Evolutionary conservation across 805 yeast genomes (phyloP).

Genomic region (Saturnispora serradocipensis): DNA sequence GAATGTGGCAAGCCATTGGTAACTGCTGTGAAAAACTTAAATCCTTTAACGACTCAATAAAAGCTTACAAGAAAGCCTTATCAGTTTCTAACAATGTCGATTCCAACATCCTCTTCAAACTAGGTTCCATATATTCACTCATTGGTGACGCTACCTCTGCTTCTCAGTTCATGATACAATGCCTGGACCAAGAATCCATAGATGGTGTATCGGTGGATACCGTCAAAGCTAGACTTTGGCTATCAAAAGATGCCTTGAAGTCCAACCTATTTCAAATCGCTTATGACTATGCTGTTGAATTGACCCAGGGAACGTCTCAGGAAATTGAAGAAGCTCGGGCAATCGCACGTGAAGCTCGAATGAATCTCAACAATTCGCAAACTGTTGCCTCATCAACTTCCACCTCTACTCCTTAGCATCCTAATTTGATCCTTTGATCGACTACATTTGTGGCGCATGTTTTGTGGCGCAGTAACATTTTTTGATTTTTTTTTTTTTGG

Average conservation of each 20-base stretch:
- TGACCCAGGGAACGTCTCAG: conserved; percentile 66
- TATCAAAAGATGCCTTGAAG: conserved; percentile 59
- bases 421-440: neutral
- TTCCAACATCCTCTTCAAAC: conserved; percentile 46
- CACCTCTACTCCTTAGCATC: neutral
- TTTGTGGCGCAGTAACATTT: neutral
- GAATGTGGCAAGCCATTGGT: conserved; percentile 96
- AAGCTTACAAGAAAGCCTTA: conserved; percentile 73
- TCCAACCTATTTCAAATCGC: conserved; percentile 57
- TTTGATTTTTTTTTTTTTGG: too few relatives aligned
- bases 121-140: conserved; percentile 61
- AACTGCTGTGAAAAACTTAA: conserved; percentile 77
- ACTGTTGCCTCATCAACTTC: neutral
- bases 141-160: conserved; percentile 46
- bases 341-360: conserved; percentile 70
- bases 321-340: conserved; percentile 85
- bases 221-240: conserved; percentile 76
- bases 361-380: conserved; percentile 30
- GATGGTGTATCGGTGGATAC: conserved; percentile 68
- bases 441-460: neutral
- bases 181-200: conserved; percentile 53
- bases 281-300: conserved; percentile 60
- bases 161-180: conserved; percentile 52
- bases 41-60: conserved; percentile 63
- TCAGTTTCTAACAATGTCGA: conserved; percentile 42